These are phyloP conservation scores for Chrysosporium keratinophilum DNA, from an alignment of 2,329 filamentous ascomycete species.

Conservation along the genomic window DNA sequence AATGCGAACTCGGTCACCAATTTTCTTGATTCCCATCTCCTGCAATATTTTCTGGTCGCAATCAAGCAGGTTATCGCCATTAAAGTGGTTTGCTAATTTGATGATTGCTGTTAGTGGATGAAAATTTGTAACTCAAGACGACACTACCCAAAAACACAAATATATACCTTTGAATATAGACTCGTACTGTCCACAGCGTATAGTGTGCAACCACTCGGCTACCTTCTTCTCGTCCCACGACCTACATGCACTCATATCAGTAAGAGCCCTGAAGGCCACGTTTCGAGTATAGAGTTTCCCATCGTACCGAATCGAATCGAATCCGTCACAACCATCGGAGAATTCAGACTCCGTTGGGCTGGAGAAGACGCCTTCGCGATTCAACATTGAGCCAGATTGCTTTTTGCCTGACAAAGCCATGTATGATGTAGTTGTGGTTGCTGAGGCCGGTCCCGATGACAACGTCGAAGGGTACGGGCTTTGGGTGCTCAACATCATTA, in stretches of 20 bases:
- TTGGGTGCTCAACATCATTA: constrained; percentile 14
- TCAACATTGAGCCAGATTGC: constrained; percentile 8
- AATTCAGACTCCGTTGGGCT: constrained; percentile 91
- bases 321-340: constrained; percentile 62
- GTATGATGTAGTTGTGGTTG: constrained; percentile 8
- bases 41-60: constrained; percentile 94
- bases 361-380: constrained; percentile 44
- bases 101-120: constrained; percentile 3
- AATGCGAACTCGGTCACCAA: constrained; percentile 88
- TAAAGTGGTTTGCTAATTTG: constrained; percentile 71
- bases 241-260: constrained; percentile 24
- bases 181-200: constrained; percentile 92
- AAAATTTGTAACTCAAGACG: neutral
- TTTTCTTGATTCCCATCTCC: constrained; percentile 97
- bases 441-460: constrained; percentile 1
- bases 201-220: constrained; percentile 77
- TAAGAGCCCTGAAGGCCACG: neutral
- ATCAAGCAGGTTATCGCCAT: constrained; percentile 89
- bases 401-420: constrained; percentile 7
- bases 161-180: constrained; percentile 61
- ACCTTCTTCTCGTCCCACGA: constrained; percentile 85
- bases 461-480: constrained; percentile 4
- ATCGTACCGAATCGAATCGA: constrained; percentile 60
- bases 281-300: neutral
- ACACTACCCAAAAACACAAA: neutral